These are phyloP conservation scores for Aspergillus sp. DNA, from an alignment of 2,329 filamentous ascomycete genomes.

Conservation along the genomic window DNA sequence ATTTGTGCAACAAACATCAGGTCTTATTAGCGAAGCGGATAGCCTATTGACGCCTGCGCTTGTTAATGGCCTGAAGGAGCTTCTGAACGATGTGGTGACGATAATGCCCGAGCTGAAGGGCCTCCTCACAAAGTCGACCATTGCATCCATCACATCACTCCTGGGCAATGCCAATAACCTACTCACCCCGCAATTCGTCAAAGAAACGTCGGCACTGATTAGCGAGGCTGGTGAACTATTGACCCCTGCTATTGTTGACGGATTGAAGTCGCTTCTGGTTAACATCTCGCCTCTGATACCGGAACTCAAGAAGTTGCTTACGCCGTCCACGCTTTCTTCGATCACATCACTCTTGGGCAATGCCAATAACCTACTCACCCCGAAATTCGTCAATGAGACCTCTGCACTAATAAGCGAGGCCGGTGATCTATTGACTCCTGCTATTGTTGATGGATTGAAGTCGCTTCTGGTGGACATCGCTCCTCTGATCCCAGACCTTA, in stretches of 20 bases:
- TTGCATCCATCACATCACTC: constrained; percentile 16
- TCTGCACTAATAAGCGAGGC: background rate
- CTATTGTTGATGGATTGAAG: background rate
- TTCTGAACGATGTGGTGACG: constrained; percentile 13
- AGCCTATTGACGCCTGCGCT: constrained; percentile 12
- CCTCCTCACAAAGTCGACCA: constrained; percentile 19
- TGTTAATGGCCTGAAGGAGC: constrained; percentile 9
- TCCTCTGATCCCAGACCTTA: background rate
- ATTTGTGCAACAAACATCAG: constrained; percentile 14
- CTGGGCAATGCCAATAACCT: constrained; percentile 5
- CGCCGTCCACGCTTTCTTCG: background rate
- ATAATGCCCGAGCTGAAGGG: constrained; percentile 18
- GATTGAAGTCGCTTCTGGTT: background rate
- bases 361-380: background rate
- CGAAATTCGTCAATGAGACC: background rate
- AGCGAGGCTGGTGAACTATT: background rate
- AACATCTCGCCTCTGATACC: background rate
- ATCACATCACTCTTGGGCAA: background rate
- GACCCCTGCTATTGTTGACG: background rate
- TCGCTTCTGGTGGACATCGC: background rate
- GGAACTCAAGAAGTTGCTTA: background rate
- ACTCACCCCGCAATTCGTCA: constrained; percentile 6
- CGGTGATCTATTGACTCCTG: background rate
- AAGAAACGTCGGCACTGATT: constrained; percentile 13
- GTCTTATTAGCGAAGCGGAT: constrained; percentile 14